These are phyloP conservation scores for Candida sp. DNA, from an alignment of 1,139 yeast genomes.

Conservation along the genomic window DNA sequence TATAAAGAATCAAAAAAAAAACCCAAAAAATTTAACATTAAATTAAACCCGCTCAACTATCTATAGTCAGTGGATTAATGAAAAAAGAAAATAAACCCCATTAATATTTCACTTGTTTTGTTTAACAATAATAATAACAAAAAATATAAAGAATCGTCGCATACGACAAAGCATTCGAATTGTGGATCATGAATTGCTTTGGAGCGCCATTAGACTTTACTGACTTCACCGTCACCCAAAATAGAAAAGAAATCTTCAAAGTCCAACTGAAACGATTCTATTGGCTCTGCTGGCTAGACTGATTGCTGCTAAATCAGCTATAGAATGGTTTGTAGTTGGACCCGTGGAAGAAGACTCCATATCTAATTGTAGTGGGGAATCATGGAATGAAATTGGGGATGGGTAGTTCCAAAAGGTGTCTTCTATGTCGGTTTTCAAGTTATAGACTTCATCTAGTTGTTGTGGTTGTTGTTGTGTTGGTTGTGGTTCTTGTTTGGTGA, in stretches of 20 bases:
- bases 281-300: conserved; percentile 9
- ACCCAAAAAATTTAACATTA: background rate
- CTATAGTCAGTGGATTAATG: background rate
- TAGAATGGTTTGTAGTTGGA: conserved; percentile 5
- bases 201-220: conserved; percentile 7
- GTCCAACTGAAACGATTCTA: conserved; percentile 8
- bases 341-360: conserved; percentile 2
- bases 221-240: conserved; percentile 6
- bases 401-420: conserved; percentile 38
- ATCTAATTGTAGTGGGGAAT: conserved; percentile 8
- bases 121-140: background rate
- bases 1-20: conserved; percentile 4
- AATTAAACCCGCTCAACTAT: background rate
- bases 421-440: conserved; percentile 12
- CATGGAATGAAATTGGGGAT: conserved; percentile 48
- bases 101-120: background rate
- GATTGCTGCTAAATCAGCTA: conserved; percentile 9
- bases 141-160: conserved; percentile 6
- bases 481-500: conserved; percentile 1
- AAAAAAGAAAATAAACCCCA: background rate
- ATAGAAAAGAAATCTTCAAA: conserved; percentile 7
- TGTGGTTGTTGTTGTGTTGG: conserved; percentile 7
- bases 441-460: conserved; percentile 3
- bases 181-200: background rate
- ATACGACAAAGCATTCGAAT: conserved; percentile 3